Base-by-base conservation (phyloP, 2,329 filamentous ascomycete genomes). In the Neonectria hederae region DNA sequence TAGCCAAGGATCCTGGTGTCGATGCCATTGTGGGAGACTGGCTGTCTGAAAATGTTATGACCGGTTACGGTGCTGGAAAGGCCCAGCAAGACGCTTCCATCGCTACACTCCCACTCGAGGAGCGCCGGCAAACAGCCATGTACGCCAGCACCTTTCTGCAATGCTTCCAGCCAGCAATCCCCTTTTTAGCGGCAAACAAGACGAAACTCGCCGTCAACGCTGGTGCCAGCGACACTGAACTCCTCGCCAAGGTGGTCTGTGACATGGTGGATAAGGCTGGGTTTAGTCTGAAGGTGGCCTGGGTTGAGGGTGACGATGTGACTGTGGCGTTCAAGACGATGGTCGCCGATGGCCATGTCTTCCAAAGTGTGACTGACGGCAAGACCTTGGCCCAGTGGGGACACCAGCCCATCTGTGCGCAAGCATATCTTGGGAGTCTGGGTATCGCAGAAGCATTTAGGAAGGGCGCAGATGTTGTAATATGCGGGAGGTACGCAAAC, bases 221-320 rank as follows among this genome's bases (percentile, higher is more conserved):
- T 6, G 78, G 78, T 0, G 75, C 78, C 4, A 77, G 75, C 61
- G 77, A 79, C 58, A 77, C 78, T 3, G 65, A 72, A 24, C 69
- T 68, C 52, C 69, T 77, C 6, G 65, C 75, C 74, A 86, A 84
- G 62, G 78, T 88, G 10, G 78, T 87, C 30, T 77, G 86, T 57
- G 87, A 89, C 68, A 86, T 86, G 2, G 86, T 63, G 85, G 86
- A 0, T 78, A 79, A 61, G 84, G 82, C 0, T 68, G 89, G 22
- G 82, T 84, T 1, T 67, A 82, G 56, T 19, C 68, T 81, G 28
- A 74, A 76, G 19, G 76, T 81, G 4, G 79, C 76, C 5, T 81
- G 74, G 72, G 72, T 82, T 3, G 76, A 79, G 21, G 80, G 80
- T 8, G 80, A 81, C 54, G 74, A 81, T 42, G 73, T 81, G 4